A percentile compares a stretch with the other conserved stretches of the same genome.
Evolutionary conservation across 768 basidiomycete species (phyloP).

Genomic region (Tricholoma matsutake): DNA sequence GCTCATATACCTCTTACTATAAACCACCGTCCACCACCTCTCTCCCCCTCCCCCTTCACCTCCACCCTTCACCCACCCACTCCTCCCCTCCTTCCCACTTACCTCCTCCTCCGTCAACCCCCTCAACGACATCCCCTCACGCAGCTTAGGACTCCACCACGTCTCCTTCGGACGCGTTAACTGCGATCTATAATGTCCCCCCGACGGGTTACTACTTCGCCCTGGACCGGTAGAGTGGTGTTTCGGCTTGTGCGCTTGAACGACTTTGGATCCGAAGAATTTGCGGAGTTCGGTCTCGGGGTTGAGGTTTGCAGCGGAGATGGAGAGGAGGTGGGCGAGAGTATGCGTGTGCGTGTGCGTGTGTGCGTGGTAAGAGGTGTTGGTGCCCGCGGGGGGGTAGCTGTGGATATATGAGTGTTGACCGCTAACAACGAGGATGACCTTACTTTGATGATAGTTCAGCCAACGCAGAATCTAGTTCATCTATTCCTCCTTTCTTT

Average conservation of each 20-base stretch:
- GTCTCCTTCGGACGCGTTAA: conserved; percentile 72
- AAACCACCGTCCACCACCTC: conserved; percentile 88
- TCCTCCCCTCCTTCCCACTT: conserved; percentile 27
- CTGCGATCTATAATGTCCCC: conserved; percentile 49
- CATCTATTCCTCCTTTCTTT: conserved; percentile 66
- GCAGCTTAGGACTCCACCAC: conserved; percentile 70
- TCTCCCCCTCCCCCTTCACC: conserved; percentile 45
- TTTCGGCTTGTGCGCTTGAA: conserved; percentile 54
- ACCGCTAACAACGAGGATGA: neutral
- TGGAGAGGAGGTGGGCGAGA: conserved; percentile 59
- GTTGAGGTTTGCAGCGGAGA: conserved; percentile 82
- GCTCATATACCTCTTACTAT: conserved; percentile 79
- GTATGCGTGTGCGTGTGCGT: conserved; percentile 28
- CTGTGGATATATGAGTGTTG: conserved; percentile 23
- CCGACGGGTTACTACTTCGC: conserved; percentile 17
- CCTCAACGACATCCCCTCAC: conserved; percentile 73
- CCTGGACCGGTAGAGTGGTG: conserved; percentile 31
- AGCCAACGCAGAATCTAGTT: conserved; percentile 80
- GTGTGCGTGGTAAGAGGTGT: too few species aligned
- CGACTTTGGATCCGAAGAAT: conserved; percentile 92
- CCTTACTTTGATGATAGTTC: conserved; percentile 79
- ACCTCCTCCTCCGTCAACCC: conserved; percentile 55
- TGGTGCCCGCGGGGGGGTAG: conserved; percentile 44
- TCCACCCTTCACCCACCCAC: conserved; percentile 27
- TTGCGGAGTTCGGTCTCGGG: conserved; percentile 87